Conservation (phyloP, 495 filamentous ascomycete species). For the Talaromyces wortmannii region DNA sequence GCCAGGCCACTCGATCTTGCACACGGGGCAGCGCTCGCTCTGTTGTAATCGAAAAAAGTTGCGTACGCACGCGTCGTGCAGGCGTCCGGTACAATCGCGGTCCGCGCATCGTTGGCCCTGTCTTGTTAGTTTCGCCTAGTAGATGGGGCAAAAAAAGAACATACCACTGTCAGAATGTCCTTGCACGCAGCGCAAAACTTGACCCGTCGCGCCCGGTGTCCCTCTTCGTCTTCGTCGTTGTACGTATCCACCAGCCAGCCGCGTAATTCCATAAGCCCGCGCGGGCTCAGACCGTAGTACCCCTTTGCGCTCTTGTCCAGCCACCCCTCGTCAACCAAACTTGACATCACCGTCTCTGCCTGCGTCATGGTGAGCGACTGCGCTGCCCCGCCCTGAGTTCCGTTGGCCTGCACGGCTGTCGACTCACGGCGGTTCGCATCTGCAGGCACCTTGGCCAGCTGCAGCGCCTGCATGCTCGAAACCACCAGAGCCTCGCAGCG, state of each 20-base stretch:
- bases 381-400: constrained; percentile 29
- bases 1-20: constrained; percentile 66
- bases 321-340: constrained; percentile 77
- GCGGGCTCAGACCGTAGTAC: constrained; percentile 67
- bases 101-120: constrained; percentile 76
- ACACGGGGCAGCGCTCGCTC: constrained; percentile 64
- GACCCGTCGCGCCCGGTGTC: constrained; percentile 47
- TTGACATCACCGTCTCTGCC: constrained; percentile 63
- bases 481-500: constrained; percentile 75
- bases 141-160: constrained; percentile 11
- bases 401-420: constrained; percentile 20
- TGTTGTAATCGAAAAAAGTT: constrained; percentile 63
- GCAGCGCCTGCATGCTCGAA: constrained; percentile 65
- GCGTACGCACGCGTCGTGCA: constrained; percentile 73
- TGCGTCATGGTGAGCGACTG: constrained; percentile 65
- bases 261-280: constrained; percentile 78
- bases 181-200: constrained; percentile 86
- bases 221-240: constrained; percentile 58
- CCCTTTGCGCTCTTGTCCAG: constrained; percentile 63
- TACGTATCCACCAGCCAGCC: constrained; percentile 78
- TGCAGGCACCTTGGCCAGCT: constrained; percentile 22
- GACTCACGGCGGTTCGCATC: constrained; percentile 27
- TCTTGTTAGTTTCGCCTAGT: neutral
- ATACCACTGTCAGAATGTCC: constrained; percentile 77
- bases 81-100: constrained; percentile 55